Base-by-base conservation (phyloP, 2,329 filamentous ascomycete genomes). In the Fusarium sp. region DNA sequence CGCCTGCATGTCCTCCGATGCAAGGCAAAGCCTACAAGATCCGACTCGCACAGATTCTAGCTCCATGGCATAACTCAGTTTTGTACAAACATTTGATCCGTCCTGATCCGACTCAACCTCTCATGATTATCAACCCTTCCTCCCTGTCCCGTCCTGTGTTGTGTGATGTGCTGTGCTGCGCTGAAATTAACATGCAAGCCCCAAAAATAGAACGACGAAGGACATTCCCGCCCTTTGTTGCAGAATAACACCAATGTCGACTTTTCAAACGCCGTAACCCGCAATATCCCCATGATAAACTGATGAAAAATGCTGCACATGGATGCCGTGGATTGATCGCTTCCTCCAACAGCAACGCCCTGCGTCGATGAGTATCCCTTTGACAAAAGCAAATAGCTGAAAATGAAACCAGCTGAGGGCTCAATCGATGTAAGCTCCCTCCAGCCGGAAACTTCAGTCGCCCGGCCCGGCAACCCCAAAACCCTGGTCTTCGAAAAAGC, bases 181-280 rank as follows among this genome's bases (percentile, higher is more conserved):
- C 55, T 57, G 53, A 48, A 68, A 66, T 66, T 68, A 68, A 69
- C 38, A 63, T 69, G 51, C 52, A 66, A 62, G 42, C 39, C 56
- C 62, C 50, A 30, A 63, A 65, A 67, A 62, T 56, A 57, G 58
- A 54, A 53, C 38, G 48, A 32, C 23, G 40, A 54, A 60, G 51
- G 50, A 36, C 49, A 45, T 58, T 54, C 28, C 30, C 65, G 62
- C 49, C 62, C 48, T 62, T 67, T 57, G 52, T 63, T 69, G 65
- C 47, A 67, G 56, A 67, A 69, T 53, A 68, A 66, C 52, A 67
- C 46, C 57, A 48, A 40, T 26, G 50, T 66, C 66, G 58, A 69
- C 57, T 69, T 69, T 69, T 69, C 66, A 69, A 69, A 68, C 66
- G 66, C 66, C 66, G 42, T 60, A 67, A 53, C 66, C 66, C 66